Percentiles rank a stretch among this genome's conserved stretches.
These are phyloP conservation scores for Tripterygium wilfordii DNA, from an alignment of 177 flowering plant genomes.

Conservation along the genomic window DNA sequence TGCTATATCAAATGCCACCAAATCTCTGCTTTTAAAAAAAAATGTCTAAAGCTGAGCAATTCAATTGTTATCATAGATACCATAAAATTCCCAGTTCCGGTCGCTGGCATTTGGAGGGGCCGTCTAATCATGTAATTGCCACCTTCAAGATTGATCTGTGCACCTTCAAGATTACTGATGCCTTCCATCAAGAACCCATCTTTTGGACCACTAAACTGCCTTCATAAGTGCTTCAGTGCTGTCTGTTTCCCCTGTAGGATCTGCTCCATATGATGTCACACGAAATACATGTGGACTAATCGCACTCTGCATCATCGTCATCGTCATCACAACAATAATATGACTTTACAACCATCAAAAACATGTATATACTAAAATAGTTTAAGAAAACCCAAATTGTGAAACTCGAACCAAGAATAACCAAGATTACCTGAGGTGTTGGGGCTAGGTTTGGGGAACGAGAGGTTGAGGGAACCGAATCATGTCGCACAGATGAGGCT, in stretches of 20 bases:
- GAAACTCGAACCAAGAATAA: no score
- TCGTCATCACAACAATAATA: not conserved
- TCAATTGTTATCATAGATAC: conserved; percentile 23
- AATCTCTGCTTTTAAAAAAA: no score
- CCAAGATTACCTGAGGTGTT: conserved; percentile 4
- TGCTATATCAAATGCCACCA: no score
- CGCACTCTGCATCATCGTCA: not conserved
- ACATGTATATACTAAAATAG: not conserved
- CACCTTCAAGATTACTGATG: conserved; percentile 79
- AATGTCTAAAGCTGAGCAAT: not conserved
- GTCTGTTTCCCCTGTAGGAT: conserved; percentile 78
- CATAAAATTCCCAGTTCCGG: conserved; percentile 69
- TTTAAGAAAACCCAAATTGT: not conserved
- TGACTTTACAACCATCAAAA: not conserved
- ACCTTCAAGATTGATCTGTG: conserved; percentile 66
- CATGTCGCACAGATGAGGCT: conserved; percentile 19
- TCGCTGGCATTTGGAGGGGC: conserved; percentile 60
- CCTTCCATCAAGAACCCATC: conserved; percentile 44
- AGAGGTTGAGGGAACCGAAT: conserved; percentile 10
- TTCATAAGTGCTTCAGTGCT: conserved; percentile 64
- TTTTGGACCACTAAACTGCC: conserved; percentile 29
- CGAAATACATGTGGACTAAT: conserved; percentile 28
- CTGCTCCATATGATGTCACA: conserved; percentile 72
- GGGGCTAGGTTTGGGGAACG: conserved; percentile 2
- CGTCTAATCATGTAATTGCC: conserved; percentile 67